phyloP scores from a whole-genome alignment of 108 stramenopile genomes.

The Cyclotella choctawhatcheeana region DNA sequence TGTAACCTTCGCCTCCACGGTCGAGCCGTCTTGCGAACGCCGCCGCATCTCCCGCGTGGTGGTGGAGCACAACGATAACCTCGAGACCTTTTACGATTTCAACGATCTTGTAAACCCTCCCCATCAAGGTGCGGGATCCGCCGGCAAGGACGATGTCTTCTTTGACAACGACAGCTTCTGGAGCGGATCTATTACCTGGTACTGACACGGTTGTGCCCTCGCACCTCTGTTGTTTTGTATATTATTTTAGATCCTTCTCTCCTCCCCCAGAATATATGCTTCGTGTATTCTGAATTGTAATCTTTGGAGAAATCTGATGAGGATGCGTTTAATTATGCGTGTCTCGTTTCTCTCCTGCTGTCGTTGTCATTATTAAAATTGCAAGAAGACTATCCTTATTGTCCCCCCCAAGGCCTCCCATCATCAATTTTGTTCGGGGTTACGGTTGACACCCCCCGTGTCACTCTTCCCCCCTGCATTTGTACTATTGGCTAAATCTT shows the following conservation, averaged over 20 bases:
- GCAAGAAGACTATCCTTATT: conserved; percentile 18
- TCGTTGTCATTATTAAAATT: conserved; percentile 34
- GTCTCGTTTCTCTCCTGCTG: conserved; percentile 40
- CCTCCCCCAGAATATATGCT: too few species aligned
- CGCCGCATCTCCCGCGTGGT: conserved; percentile 84
- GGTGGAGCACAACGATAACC: conserved; percentile 76
- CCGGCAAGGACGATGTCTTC: conserved; percentile 56
- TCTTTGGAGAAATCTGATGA: conserved; percentile 14
- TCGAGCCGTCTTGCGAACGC: conserved; percentile 36
- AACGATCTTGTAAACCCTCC: conserved; percentile 21
- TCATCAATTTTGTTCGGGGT: background rate
- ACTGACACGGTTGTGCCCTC: conserved; percentile 48
- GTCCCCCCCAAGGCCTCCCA: background rate
- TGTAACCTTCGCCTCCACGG: conserved; percentile 37
- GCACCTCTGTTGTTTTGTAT: conserved; percentile 32
- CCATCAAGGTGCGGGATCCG: conserved; percentile 16
- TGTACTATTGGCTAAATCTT: conserved; percentile 39
- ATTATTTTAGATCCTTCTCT: conserved; percentile 2
- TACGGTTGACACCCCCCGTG: background rate
- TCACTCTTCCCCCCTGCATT: conserved; percentile 1
- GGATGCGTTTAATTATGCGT: conserved; percentile 33
- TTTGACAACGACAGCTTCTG: conserved; percentile 93
- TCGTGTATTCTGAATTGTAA: conserved; percentile 10
- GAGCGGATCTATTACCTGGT: conserved; percentile 91
- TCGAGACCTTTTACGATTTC: conserved; percentile 75